These are phyloP conservation scores for Calonectria hongkongensis DNA, from an alignment of 2,329 filamentous ascomycete genomes.

Conservation along the genomic window DNA sequence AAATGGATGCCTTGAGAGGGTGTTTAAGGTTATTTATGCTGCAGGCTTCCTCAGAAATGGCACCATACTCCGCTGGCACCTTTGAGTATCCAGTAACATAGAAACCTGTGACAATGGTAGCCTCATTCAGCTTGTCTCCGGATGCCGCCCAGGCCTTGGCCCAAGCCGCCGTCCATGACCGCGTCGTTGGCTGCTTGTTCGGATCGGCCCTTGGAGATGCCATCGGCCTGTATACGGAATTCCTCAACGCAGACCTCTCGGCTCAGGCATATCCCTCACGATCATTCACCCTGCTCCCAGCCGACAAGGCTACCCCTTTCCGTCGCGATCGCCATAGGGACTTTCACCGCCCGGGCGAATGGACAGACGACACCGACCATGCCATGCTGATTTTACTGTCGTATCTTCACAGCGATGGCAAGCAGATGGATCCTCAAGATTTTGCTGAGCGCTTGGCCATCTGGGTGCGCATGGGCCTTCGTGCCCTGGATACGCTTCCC, in stretches of 20 bases:
- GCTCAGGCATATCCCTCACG: conserved; percentile 60
- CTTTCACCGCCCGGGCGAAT: conserved; percentile 64
- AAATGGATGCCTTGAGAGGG: conserved; percentile 21
- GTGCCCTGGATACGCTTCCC: conserved; percentile 66
- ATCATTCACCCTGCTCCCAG: conserved; percentile 63
- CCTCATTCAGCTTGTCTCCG: conserved; percentile 39
- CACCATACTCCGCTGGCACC: background rate
- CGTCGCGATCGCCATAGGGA: conserved; percentile 66
- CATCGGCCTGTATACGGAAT: conserved; percentile 73
- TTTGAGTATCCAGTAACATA: background rate
- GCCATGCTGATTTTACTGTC: conserved; percentile 69
- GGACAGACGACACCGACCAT: conserved; percentile 75
- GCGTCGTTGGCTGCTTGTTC: conserved; percentile 66
- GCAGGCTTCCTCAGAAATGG: too few relatives aligned
- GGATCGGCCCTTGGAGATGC: conserved; percentile 73
- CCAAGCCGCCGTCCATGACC: conserved; percentile 57
- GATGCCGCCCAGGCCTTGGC: conserved; percentile 46
- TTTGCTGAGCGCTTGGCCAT: conserved; percentile 67
- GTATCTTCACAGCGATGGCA: conserved; percentile 66
- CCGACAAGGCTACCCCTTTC: conserved; percentile 62
- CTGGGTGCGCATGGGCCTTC: conserved; percentile 69
- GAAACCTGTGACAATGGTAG: conserved; percentile 33
- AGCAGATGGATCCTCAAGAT: conserved; percentile 60
- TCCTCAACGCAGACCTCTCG: conserved; percentile 62
- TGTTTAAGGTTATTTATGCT: conserved; percentile 19